phyloP scores from a whole-genome alignment of 805 yeast genomes.

The Teunomyces panamensis region DNA sequence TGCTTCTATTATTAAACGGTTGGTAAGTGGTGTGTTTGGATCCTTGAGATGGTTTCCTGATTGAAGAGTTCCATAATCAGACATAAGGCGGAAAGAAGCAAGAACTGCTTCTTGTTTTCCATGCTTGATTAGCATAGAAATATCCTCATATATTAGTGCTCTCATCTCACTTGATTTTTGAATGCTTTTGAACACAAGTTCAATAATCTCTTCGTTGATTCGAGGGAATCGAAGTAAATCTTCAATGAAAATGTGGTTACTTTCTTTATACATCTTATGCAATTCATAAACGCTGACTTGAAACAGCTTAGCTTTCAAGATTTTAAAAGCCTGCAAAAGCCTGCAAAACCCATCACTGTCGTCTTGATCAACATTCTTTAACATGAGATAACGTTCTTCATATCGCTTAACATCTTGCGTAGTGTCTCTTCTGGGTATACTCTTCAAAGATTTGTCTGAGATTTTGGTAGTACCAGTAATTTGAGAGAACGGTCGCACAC shows the following conservation, averaged over 20 bases:
- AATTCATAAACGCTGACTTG: background rate
- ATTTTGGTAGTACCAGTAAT: background rate
- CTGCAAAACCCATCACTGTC: background rate
- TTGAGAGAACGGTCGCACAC: background rate
- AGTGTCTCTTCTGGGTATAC: background rate
- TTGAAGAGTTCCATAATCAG: background rate
- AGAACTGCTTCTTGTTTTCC: background rate
- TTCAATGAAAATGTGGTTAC: slow-evolving; percentile 11
- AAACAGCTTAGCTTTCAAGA: background rate
- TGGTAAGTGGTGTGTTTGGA: slow-evolving; percentile 6
- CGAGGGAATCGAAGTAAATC: slow-evolving; percentile 19
- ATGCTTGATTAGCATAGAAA: slow-evolving; percentile 8
- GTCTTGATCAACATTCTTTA: background rate
- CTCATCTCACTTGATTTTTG: slow-evolving; percentile 17
- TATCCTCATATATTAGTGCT: slow-evolving; percentile 17
- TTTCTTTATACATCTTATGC: background rate
- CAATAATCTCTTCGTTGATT: slow-evolving; percentile 16
- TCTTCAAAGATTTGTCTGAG: background rate
- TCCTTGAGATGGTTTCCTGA: background rate
- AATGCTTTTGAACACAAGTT: slow-evolving; percentile 13
- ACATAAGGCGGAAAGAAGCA: background rate
- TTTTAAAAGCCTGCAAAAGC: background rate
- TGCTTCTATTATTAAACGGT: slow-evolving; percentile 15
- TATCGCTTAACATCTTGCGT: background rate
- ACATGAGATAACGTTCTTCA: background rate